phyloP scores from a whole-genome alignment of 179 eudicot species.

The Actinidia polygama region DNA sequence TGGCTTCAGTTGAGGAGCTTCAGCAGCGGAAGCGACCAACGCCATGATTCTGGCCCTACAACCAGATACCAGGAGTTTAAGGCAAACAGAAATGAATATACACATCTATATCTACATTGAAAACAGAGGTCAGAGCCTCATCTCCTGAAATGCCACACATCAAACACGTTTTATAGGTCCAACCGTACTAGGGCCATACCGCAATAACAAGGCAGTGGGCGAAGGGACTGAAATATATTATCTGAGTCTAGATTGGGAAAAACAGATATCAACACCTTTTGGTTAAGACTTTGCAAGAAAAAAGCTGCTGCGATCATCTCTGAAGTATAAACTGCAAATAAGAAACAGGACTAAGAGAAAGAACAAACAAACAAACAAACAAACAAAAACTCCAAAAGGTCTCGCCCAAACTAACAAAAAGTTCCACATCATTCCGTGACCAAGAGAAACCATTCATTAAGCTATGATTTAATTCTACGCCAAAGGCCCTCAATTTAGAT shows the following conservation, averaged over 20 bases:
- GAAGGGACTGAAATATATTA: neutral
- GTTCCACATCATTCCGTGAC: neutral
- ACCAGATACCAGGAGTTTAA: constrained; percentile 20
- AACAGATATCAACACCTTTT: neutral
- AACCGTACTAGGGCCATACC: neutral
- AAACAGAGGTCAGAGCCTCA: neutral
- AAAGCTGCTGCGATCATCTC: neutral
- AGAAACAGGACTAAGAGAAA: neutral
- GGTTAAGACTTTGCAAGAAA: neutral
- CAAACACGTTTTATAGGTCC: neutral
- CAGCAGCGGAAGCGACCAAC: constrained; percentile 42
- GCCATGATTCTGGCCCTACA: constrained; percentile 47
- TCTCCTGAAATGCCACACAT: constrained; percentile 5
- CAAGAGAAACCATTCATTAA: neutral
- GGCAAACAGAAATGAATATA: neutral
- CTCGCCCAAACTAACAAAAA: neutral
- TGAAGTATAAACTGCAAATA: neutral
- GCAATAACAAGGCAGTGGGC: neutral
- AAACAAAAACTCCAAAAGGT: neutral
- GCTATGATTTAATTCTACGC: neutral
- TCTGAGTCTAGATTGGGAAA: neutral
- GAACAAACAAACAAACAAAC: no score
- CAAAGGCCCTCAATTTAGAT: neutral
- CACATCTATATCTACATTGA: no score
- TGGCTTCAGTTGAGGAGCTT: constrained; percentile 46